A percentile compares a stretch with the other conserved stretches of the same genome.
Conservation (phyloP, 495 filamentous ascomycete species). For the Haplographium delicatum region DNA sequence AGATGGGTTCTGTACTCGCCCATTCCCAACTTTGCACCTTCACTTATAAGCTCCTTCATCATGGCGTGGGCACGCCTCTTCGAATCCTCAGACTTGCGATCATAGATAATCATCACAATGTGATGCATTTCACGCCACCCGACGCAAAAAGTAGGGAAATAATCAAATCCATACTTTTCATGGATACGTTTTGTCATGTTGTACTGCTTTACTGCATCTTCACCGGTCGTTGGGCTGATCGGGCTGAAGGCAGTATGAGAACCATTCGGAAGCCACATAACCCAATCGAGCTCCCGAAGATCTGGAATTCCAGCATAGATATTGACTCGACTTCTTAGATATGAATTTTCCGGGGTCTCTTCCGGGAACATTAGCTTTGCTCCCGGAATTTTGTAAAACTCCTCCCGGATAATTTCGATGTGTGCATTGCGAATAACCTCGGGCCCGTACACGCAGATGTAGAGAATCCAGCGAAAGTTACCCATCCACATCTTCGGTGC, state of each 20-base stretch:
- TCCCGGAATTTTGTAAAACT: conserved; percentile 40
- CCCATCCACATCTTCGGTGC: conserved; percentile 34
- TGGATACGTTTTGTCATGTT: conserved; percentile 35
- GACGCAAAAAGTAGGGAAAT: conserved; percentile 40
- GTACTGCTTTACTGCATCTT: conserved; percentile 43
- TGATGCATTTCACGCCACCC: conserved; percentile 29
- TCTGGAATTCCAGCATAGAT: conserved; percentile 42
- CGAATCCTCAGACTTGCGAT: conserved; percentile 33
- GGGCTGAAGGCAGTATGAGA: conserved; percentile 53
- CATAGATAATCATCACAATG: conserved; percentile 43
- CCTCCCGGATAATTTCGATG: conserved; percentile 38
- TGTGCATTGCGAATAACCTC: conserved; percentile 37
- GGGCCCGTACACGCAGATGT: conserved; percentile 49
- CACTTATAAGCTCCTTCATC: conserved; percentile 38
- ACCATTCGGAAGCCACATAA: conserved; percentile 53
- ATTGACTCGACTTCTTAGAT: conserved; percentile 35
- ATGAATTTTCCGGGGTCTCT: conserved; percentile 32
- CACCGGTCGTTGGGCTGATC: conserved; percentile 45
- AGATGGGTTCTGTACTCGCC: conserved; percentile 51
- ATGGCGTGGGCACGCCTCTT: conserved; percentile 27
- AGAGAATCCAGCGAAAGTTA: conserved; percentile 53
- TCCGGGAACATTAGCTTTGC: conserved; percentile 39
- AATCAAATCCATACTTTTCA: conserved; percentile 42
- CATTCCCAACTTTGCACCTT: conserved; percentile 38
- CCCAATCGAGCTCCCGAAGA: conserved; percentile 47